Conservation (phyloP, 192 early-diverging fungal genomes). For the Anaeromyces robustus region DNA sequence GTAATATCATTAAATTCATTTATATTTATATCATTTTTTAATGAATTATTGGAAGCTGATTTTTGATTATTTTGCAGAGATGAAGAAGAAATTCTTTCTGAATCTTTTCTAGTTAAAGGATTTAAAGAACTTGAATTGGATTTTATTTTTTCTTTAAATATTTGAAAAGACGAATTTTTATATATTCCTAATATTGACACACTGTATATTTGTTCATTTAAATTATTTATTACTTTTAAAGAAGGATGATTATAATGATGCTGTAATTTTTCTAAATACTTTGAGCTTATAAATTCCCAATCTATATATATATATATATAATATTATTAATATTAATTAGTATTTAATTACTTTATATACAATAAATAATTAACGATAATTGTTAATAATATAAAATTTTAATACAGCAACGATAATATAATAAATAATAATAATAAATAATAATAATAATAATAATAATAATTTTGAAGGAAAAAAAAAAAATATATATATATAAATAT, state of each 20-base stretch:
- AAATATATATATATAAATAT: too few relatives aligned
- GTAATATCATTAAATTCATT: not conserved
- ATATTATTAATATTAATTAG: too few relatives aligned
- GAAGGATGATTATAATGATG: not conserved
- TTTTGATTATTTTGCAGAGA: not conserved
- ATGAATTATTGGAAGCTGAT: not conserved
- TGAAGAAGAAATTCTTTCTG: not conserved
- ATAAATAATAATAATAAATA: too few relatives aligned
- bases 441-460: too few relatives aligned
- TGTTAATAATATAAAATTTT: too few relatives aligned
- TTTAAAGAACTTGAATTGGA: not conserved
- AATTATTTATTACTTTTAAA: not conserved
- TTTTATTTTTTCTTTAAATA: not conserved
- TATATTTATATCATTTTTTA: not conserved
- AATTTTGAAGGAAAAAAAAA: too few relatives aligned
- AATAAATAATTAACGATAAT: too few relatives aligned
- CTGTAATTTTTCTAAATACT: not conserved
- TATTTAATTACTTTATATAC: too few relatives aligned
- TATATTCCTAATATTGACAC: not conserved
- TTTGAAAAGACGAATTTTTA: not conserved
- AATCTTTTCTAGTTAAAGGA: not conserved
- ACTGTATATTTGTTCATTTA: not conserved
- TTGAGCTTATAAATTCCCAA: not conserved
- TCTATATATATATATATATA: too few relatives aligned
- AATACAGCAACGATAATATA: too few relatives aligned